Evolutionary conservation across 1,139 yeast genomes (phyloP).

Genomic region (Yamadazyma diospyri): DNA sequence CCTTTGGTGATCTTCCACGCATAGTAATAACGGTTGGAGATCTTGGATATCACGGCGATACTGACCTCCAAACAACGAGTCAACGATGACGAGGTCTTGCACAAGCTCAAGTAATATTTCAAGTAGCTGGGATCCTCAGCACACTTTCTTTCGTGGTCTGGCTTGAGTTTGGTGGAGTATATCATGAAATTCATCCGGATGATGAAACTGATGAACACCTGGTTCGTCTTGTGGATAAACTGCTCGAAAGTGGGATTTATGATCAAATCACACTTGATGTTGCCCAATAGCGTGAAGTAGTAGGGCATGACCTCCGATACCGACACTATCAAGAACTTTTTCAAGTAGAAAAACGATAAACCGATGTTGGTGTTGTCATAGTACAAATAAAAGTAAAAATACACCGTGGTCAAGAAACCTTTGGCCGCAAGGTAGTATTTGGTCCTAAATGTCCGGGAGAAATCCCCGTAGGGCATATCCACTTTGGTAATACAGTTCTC

Average conservation of each 20-base stretch:
- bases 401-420: slow-evolving; percentile 31
- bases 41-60: slow-evolving; percentile 31
- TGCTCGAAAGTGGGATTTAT: slow-evolving; percentile 41
- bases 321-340: slow-evolving; percentile 29
- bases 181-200: slow-evolving; percentile 26
- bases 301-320: slow-evolving; percentile 38
- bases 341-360: slow-evolving; percentile 33
- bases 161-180: slow-evolving; percentile 14
- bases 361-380: slow-evolving; percentile 29
- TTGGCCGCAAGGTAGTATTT: slow-evolving; percentile 29
- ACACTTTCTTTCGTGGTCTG: slow-evolving; percentile 18
- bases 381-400: slow-evolving; percentile 38
- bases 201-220: slow-evolving; percentile 29
- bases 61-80: slow-evolving; percentile 36
- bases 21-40: slow-evolving; percentile 44
- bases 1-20: slow-evolving; percentile 52
- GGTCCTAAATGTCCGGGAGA: slow-evolving; percentile 21
- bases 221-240: slow-evolving; percentile 38
- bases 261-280: slow-evolving; percentile 35
- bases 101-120: slow-evolving; percentile 21
- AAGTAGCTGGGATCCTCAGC: slow-evolving; percentile 17
- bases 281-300: slow-evolving; percentile 31
- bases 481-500: slow-evolving; percentile 19
- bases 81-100: slow-evolving; percentile 28
- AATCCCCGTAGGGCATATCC: slow-evolving; percentile 14